Conservation (phyloP, 106 monocot genomes). For the Alisma plantagoaquatica region DNA sequence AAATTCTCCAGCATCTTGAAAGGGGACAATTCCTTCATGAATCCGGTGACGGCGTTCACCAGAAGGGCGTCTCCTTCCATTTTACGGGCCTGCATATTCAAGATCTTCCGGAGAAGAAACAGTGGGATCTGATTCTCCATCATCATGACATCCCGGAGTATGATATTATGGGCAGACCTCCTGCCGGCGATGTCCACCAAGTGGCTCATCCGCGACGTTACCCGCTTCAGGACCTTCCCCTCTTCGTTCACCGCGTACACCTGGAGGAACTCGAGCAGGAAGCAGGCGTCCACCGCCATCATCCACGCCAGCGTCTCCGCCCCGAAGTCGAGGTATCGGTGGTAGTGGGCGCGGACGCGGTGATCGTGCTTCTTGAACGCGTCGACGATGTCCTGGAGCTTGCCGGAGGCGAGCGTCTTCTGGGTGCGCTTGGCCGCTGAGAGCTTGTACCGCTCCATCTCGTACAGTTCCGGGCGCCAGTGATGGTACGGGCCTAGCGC, state of each 20-base stretch:
- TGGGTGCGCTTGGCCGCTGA: slow-evolving; percentile 29
- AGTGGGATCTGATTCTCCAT: slow-evolving; percentile 47
- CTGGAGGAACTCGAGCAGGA: slow-evolving; percentile 47
- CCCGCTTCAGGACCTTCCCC: neutral
- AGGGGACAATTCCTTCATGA: slow-evolving; percentile 21
- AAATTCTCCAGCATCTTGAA: slow-evolving; percentile 5
- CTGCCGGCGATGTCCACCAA: slow-evolving; percentile 7
- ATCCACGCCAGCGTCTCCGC: slow-evolving; percentile 42
- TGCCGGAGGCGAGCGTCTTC: slow-evolving; percentile 7
- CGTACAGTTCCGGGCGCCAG: slow-evolving; percentile 34
- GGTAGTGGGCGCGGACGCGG: slow-evolving; percentile 34
- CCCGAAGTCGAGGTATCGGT: slow-evolving; percentile 17
- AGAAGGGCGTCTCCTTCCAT: slow-evolving; percentile 5
- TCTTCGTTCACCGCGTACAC: slow-evolving; percentile 1
- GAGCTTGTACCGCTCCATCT: slow-evolving; percentile 67
- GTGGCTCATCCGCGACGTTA: slow-evolving; percentile 5
- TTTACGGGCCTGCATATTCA: neutral
- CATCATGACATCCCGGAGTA: slow-evolving; percentile 25
- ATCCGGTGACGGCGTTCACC: slow-evolving; percentile 2
- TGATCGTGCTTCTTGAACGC: slow-evolving; percentile 11
- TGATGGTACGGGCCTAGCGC: slow-evolving; percentile 76
- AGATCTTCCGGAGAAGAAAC: slow-evolving; percentile 14
- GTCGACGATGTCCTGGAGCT: slow-evolving; percentile 27
- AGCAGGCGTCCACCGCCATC: slow-evolving; percentile 41
- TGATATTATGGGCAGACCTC: slow-evolving; percentile 13